Percentiles rank a stretch among this genome's conserved stretches.
Evolutionary conservation across 2,329 filamentous ascomycete genomes (phyloP).

Genomic region (Cryphonectria radicalis): DNA sequence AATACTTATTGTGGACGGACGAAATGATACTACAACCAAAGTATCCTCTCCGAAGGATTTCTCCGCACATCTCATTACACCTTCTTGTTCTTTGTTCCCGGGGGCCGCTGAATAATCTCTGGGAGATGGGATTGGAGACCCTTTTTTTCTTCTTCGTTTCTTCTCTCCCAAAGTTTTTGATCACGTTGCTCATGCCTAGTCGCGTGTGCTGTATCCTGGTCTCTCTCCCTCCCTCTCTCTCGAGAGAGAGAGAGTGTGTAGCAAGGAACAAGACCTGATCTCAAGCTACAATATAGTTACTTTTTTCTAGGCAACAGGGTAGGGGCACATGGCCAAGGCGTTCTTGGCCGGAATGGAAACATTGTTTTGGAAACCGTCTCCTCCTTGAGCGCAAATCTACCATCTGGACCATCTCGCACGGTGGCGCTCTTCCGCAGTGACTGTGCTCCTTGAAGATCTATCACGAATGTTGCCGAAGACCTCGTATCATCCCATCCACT

Average conservation of each 20-base stretch:
- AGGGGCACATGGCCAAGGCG: slow-evolving; percentile 13
- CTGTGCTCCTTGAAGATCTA: neutral
- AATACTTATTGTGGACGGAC: slow-evolving; percentile 34
- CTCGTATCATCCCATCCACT: too few relatives aligned
- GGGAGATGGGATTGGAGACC: slow-evolving; percentile 27
- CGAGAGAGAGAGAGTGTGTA: slow-evolving; percentile 17
- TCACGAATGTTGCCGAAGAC: too few relatives aligned
- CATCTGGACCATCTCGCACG: neutral
- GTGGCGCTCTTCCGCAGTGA: neutral
- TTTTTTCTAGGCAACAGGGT: slow-evolving; percentile 7
- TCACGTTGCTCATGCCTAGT: slow-evolving; percentile 8
- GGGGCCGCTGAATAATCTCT: slow-evolving; percentile 32
- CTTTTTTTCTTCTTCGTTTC: neutral
- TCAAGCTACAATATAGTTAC: neutral
- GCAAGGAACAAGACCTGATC: neutral
- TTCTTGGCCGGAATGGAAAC: slow-evolving; percentile 10
- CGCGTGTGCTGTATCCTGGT: slow-evolving; percentile 12
- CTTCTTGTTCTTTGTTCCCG: slow-evolving; percentile 30
- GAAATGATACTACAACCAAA: slow-evolving; percentile 28
- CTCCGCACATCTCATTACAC: slow-evolving; percentile 18
- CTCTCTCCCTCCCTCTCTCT: too few relatives aligned
- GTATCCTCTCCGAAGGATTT: neutral
- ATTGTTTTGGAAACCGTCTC: slow-evolving; percentile 4
- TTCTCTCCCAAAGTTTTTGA: neutral
- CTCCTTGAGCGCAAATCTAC: neutral